phyloP scores from a whole-genome alignment of 2,329 filamentous ascomycete genomes.

The Torrubiella hemipterigena region DNA sequence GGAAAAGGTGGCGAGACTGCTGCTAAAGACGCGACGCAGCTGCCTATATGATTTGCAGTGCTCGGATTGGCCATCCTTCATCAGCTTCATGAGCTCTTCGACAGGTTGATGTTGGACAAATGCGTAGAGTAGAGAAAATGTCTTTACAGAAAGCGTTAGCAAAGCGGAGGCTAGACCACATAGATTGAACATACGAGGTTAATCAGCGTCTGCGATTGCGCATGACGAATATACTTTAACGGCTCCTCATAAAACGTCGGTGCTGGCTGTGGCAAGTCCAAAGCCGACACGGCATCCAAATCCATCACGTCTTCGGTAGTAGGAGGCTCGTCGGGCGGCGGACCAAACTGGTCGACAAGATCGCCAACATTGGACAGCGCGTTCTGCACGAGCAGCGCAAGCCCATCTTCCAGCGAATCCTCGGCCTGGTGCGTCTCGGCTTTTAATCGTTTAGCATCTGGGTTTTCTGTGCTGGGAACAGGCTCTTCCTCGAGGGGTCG shows the following conservation, averaged over 20 bases:
- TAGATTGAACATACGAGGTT: conserved; percentile 30
- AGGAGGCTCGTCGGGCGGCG: conserved; percentile 13
- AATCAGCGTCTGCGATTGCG: conserved; percentile 25
- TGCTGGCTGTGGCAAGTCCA: conserved; percentile 16
- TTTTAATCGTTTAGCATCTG: conserved; percentile 6
- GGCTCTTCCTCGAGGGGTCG: conserved; percentile 20
- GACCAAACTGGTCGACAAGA: conserved; percentile 20
- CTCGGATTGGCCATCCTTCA: conserved; percentile 20
- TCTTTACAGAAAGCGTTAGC: no score
- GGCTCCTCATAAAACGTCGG: conserved; percentile 23
- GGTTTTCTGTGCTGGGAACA: conserved; percentile 14
- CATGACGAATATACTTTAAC: conserved; percentile 22
- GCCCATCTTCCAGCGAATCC: conserved; percentile 19
- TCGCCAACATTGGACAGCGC: conserved; percentile 26
- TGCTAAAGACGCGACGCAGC: conserved; percentile 19
- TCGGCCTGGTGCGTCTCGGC: conserved; percentile 1
- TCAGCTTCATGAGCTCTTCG: conserved; percentile 20
- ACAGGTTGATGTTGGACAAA: conserved; percentile 23
- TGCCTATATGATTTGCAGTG: conserved; percentile 19
- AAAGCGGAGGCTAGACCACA: no score
- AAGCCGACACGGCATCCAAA: conserved; percentile 16
- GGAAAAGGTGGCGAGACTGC: conserved; percentile 21
- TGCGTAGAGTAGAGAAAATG: conserved; percentile 6
- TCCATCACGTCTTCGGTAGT: conserved; percentile 16
- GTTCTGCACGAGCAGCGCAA: conserved; percentile 26